Evolutionary conservation across 768 basidiomycete species (phyloP), one percentile per base, ranked within the genome.

Genomic region (Imleria badia): DNA sequence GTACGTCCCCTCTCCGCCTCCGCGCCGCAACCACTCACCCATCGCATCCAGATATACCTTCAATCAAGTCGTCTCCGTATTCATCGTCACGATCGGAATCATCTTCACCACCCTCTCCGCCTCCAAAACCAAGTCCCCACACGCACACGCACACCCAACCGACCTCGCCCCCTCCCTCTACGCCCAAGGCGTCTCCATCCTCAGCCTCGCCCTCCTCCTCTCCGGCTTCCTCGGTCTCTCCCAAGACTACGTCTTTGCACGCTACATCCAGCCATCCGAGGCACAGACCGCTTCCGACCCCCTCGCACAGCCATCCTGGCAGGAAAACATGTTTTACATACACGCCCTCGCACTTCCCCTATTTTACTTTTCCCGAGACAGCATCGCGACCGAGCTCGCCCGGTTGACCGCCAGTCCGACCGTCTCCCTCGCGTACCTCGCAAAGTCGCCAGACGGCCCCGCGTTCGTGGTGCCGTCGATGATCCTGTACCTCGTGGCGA

Each of bases 251-350:
- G 91, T 91, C 6, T 91, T 86, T 64, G 61, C 64, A 30, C 55
- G 54, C n/a, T 84, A 84, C 58, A 72, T 79, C 13, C 61, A 55
- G 11, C 54, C 62, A 12, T 22, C 55, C 56, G 76, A 42, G 51
- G 40, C 49, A 57, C 66, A 48, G 53, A 52, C 34, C 56, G 63
- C 48, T 9, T 65, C 54, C 23, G 51, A 61, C 48, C 59, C 60
- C 1, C 34, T 38, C n/a, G 39, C 54, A n/a, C 60, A 60, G 40
- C 61, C 70, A 0, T 69, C 81, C 41, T 97, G 94, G 94, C 83
- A 88, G 64, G 94, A 97, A 72, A 86, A 84, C 46, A 84, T 98
- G 82, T 98, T 96, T 74, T 98, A 94, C 74, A 78, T 91, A 20
- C 91, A 94, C 70, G 83, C 86, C 63, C 81, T 93, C 49, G 82